Base-by-base conservation (phyloP, 2,329 filamentous ascomycete genomes). In the Erysiphe neolycopersici region DNA sequence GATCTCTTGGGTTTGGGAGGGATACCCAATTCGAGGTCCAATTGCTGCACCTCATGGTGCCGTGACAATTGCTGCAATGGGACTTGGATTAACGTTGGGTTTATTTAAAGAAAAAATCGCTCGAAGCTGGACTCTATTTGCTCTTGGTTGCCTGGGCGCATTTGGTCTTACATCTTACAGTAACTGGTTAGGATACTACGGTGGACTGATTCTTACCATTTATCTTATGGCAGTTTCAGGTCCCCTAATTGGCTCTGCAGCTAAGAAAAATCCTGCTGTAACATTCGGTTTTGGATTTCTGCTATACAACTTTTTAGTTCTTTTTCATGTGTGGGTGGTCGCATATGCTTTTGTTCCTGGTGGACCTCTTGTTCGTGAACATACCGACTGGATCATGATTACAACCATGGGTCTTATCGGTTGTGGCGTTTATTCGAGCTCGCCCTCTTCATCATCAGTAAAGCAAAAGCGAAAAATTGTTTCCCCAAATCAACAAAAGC, bases 291-390 rank as follows among this genome's bases (percentile, higher is more conserved):
- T 91, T 13, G 87, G 80, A 4, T 94, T 93, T 62, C 62, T 94
- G 43, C 60, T 92, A 41, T 98, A 95, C 65, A 93, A 95, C 60
- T 68, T 95, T 53, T 63, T 95, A 63, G 77, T 94, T 4, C 70
- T 98, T n/a, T 93, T 93, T 65, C 87, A 95, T 56, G 84, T 94
- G 44, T 98, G 89, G 89, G 80, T 94, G 32, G 89, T 98, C 11
- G 89, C 89, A 2, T 98, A 98, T 54, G 89, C 89, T 12, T 98
- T 98, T 52, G 89, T 98, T 3, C 89, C 89, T 1, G 89, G 89
- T 43, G 89, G 89, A 1, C 83, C 83, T 3, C 68, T 93, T 1
- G 80, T 98, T 38, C 77, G 89, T 38, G 89, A 98, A 59, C 85
- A 77, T 56, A 98, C 85, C 1, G 87, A 95, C 58, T 94, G 85